Evolutionary conservation across 1,139 yeast species (phyloP).

Genomic region (Geotrichum carabidarum): DNA sequence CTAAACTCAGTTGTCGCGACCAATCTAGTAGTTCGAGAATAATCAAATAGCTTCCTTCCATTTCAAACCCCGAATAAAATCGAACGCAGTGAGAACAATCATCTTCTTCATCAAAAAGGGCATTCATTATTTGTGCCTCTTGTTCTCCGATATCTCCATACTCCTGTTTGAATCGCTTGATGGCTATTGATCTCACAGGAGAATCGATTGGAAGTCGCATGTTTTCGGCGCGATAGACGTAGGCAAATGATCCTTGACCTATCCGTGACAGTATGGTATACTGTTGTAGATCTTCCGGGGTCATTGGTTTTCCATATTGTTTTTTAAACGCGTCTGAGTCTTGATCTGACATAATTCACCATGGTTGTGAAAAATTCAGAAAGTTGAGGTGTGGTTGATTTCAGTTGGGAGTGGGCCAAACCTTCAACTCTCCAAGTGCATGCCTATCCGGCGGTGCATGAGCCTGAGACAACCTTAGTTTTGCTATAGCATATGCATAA

Average conservation of each 20-base stretch:
- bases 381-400: no score
- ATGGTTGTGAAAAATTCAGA: no score
- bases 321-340: background rate
- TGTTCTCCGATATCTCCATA: constrained; percentile 21
- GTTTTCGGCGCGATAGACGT: constrained; percentile 24
- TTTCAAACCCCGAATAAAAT: constrained; percentile 20
- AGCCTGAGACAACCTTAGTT: no score
- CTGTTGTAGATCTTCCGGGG: background rate
- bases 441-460: no score
- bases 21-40: constrained; percentile 23
- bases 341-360: background rate
- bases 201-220: constrained; percentile 15
- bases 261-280: constrained; percentile 15
- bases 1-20: constrained; percentile 19
- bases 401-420: no score
- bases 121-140: constrained; percentile 21
- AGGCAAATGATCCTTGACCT: constrained; percentile 22
- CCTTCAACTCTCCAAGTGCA: no score
- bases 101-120: constrained; percentile 6
- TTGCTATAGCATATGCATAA: no score
- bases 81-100: constrained; percentile 14
- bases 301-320: constrained; percentile 5
- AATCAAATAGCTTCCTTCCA: constrained; percentile 22
- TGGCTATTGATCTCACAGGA: constrained; percentile 23
- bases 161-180: constrained; percentile 22